Evolutionary conservation across 2,329 filamentous ascomycete species (phyloP), one percentile per base, ranked within the genome.

Genomic region (Reticulascus tulasneorum): DNA sequence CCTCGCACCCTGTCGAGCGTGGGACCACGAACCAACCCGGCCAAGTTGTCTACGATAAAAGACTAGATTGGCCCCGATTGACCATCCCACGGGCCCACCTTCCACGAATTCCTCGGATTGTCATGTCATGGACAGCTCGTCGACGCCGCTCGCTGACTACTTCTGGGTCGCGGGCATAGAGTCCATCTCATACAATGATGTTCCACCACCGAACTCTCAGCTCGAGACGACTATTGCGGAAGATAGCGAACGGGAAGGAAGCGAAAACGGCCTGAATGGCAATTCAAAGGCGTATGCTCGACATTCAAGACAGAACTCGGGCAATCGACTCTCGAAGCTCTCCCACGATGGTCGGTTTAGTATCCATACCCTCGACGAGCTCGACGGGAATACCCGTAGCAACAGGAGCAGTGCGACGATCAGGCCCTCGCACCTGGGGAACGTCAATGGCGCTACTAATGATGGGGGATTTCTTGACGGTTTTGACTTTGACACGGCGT

Each of bases 401-500:
- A 83, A 83, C 50, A 70, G 79, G 47, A 83, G 79, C 56, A 82
- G 78, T 50, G 72, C 78, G 34, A 83, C 79, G 5, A 82, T 83
- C 38, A 69, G 73, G 32, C 67, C 74, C 30, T 46, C 53, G 35
- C 62, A 62, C 27, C 38, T 52, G 22, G 44, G 30, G 21, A 29
- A 23, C 21, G 35, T 42, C 23, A 44, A 41, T 16, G 48, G 46
- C 17, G 28, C 45, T 27, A 45, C 28, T 19, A 33, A 28, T 15
- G 18, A 17, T n/a, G 24, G 46, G 13, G 26, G 36, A 24, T 44
- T 44, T 20, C 49, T 67, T 22, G 62, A 75, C 44, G 65, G 62
- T 39, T 88, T 86, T 53, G 93, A 97, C 60, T 98, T 98, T 53
- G 93, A 97, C 57, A 82, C 86, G 54, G 91, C 93, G 18, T 72